Evolutionary conservation across 2,329 filamentous ascomycete genomes (phyloP).

Genomic region (Hypoxylon sp.): DNA sequence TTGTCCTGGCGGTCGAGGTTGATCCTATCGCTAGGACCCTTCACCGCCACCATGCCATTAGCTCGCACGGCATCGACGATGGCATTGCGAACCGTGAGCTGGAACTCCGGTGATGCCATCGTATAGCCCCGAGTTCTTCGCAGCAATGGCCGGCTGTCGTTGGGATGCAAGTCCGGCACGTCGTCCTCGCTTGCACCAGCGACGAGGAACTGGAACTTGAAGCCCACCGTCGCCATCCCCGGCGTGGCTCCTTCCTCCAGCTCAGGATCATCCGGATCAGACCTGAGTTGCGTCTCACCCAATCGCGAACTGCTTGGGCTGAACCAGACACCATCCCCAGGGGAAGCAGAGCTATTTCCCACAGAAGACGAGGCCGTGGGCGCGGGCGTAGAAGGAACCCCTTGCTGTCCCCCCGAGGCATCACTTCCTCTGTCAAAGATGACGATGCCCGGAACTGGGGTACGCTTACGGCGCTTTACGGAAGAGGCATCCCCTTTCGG

Average conservation of each 20-base stretch:
- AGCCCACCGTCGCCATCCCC: conserved; percentile 29
- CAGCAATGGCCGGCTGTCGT: conserved; percentile 24
- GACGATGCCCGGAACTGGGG: no score
- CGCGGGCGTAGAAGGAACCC: no score
- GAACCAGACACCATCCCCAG: no score
- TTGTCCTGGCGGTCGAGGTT: rapidly evolving
- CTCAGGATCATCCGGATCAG: conserved; percentile 12
- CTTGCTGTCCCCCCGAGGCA: no score
- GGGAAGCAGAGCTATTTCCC: no score
- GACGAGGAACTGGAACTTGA: conserved; percentile 35
- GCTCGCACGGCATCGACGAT: conserved; percentile 26
- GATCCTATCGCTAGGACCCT: background rate
- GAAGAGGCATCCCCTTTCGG: no score
- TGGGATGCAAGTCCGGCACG: conserved; percentile 29
- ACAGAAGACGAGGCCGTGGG: no score
- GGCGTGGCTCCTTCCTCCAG: background rate
- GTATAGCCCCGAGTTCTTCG: background rate
- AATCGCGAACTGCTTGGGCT: no score
- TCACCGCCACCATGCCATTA: conserved; percentile 4
- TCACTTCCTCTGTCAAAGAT: no score
- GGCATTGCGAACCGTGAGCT: conserved; percentile 24
- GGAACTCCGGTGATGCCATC: background rate
- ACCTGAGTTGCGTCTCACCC: no score
- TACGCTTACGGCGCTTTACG: no score
- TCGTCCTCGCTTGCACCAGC: background rate